Conservation (phyloP, 116 monocot genomes). For the Cymodocea nodosa region DNA sequence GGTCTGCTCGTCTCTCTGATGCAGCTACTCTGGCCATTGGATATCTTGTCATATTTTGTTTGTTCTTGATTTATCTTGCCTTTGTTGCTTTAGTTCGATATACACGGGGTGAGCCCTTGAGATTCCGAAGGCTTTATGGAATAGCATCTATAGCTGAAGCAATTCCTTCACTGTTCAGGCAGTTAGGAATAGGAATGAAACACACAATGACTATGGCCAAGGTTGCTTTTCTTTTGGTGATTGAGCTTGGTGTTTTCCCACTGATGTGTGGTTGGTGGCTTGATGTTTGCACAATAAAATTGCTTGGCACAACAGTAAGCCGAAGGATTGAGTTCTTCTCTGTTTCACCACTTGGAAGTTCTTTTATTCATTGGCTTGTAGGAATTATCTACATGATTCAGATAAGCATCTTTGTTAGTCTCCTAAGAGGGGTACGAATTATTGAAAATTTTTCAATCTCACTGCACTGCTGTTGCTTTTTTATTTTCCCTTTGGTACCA, state of each 20-base stretch:
- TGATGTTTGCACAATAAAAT: constrained; percentile 86
- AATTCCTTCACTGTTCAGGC: constrained; percentile 67
- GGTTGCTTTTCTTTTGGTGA: constrained; percentile 89
- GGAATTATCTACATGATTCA: constrained; percentile 99
- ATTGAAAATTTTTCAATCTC: background rate
- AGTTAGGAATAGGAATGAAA: constrained; percentile 62
- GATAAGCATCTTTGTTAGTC: constrained; percentile 93
- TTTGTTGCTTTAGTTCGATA: constrained; percentile 79
- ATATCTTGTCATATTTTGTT: constrained; percentile 61
- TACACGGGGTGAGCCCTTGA: constrained; percentile 65
- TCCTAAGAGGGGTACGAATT: constrained; percentile 88
- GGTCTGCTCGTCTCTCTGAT: constrained; percentile 75
- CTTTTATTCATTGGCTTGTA: constrained; percentile 88
- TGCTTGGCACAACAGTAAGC: constrained; percentile 74
- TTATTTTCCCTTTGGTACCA: background rate
- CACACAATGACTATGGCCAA: constrained; percentile 95
- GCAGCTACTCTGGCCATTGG: constrained; percentile 83
- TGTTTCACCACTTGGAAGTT: constrained; percentile 70
- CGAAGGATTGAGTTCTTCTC: constrained; percentile 86
- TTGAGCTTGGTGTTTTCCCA: constrained; percentile 95
- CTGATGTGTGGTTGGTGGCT: constrained; percentile 99
- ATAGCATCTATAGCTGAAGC: constrained; percentile 65
- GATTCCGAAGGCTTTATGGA: constrained; percentile 69
- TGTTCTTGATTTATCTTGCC: constrained; percentile 62
- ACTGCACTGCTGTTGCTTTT: background rate